phyloP scores from a whole-genome alignment of 495 filamentous ascomycete genomes.

The Hypoxylon perforatum region DNA sequence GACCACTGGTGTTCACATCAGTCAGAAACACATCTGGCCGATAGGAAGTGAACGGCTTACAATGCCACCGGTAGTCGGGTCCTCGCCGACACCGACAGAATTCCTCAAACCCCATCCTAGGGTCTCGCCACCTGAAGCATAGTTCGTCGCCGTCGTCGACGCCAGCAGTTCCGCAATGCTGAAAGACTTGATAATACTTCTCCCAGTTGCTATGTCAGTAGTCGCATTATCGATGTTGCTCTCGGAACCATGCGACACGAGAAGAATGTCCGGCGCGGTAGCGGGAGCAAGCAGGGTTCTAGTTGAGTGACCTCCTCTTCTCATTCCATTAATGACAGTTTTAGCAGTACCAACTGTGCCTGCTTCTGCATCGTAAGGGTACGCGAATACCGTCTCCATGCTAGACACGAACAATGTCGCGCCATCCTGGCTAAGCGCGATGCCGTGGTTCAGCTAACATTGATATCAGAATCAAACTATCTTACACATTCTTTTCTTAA shows the following conservation, averaged over 20 bases:
- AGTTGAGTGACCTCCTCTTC: conserved; percentile 60
- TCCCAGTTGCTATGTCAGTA: conserved; percentile 55
- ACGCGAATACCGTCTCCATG: conserved; percentile 63
- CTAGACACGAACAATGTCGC: conserved; percentile 71
- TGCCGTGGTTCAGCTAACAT: conserved; percentile 69
- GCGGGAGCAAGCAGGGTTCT: conserved; percentile 67
- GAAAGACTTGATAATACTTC: conserved; percentile 70
- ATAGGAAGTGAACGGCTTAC: not conserved
- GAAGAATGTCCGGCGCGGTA: conserved; percentile 56
- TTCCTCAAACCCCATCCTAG: conserved; percentile 77
- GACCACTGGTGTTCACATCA: conserved; percentile 58
- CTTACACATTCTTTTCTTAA: not conserved
- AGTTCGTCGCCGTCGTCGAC: conserved; percentile 53
- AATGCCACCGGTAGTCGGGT: conserved; percentile 67
- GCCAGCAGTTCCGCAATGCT: conserved; percentile 54
- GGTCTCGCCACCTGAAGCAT: conserved; percentile 59
- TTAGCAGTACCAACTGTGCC: conserved; percentile 56
- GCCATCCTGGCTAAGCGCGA: conserved; percentile 68
- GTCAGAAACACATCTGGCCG: not conserved
- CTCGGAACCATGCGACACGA: conserved; percentile 68
- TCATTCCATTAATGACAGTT: conserved; percentile 66
- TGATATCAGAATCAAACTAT: not conserved
- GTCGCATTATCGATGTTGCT: conserved; percentile 67
- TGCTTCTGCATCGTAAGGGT: conserved; percentile 63
- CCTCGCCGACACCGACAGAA: conserved; percentile 71